These are phyloP conservation scores for Pulicaria dysenterica DNA, from an alignment of 129 eudicot genomes.

Conservation along the genomic window DNA sequence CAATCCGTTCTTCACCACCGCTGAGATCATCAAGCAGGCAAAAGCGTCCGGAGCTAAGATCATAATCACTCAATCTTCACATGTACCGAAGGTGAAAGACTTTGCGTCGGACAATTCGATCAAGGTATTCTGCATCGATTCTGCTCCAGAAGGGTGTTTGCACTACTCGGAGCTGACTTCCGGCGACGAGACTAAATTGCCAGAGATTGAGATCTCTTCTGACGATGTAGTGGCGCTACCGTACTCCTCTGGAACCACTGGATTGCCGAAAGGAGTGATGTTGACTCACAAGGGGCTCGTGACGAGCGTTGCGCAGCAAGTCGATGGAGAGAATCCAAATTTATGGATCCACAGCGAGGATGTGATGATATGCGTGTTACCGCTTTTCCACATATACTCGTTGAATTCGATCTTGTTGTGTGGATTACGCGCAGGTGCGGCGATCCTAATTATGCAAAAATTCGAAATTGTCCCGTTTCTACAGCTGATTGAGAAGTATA, in stretches of 20 bases:
- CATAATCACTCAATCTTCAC: slow-evolving; percentile 59
- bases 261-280: slow-evolving; percentile 96
- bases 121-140: slow-evolving; percentile 51
- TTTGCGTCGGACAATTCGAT: slow-evolving; percentile 46
- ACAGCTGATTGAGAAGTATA: slow-evolving; percentile 64
- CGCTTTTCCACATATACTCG: slow-evolving; percentile 83
- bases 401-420: slow-evolving; percentile 74
- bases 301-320: slow-evolving; percentile 96
- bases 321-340: slow-evolving; percentile 92
- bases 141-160: slow-evolving; percentile 56
- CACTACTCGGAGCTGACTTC: slow-evolving; percentile 48
- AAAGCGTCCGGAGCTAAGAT: slow-evolving; percentile 68
- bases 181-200: slow-evolving; percentile 57
- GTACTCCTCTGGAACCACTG: slow-evolving; percentile 94
- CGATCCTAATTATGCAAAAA: slow-evolving; percentile 81
- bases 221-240: slow-evolving; percentile 92
- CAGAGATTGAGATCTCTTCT: slow-evolving; percentile 56
- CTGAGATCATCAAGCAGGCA: slow-evolving; percentile 82
- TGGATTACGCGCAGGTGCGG: slow-evolving; percentile 83
- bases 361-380: slow-evolving; percentile 75
- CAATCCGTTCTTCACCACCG: slow-evolving; percentile 75
- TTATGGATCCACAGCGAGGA: slow-evolving; percentile 74
- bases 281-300: slow-evolving; percentile 87
- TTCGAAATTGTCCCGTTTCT: slow-evolving; percentile 72
- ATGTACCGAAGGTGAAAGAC: slow-evolving; percentile 61